Conservation (phyloP, 306 rosid species). For the Medicago lupulina region DNA sequence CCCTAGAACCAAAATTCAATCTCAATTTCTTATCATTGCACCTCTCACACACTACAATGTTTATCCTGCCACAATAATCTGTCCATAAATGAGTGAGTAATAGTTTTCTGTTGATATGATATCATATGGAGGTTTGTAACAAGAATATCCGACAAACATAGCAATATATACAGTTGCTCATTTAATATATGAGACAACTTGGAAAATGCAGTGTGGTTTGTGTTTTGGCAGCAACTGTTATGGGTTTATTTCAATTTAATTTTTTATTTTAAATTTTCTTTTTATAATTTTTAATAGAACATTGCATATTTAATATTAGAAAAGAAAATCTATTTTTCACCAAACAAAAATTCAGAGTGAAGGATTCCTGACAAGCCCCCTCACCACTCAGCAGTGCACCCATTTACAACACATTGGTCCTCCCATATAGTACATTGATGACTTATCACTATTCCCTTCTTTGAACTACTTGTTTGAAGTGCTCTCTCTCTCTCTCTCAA, state of each 20-base stretch:
- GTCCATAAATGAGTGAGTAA: slow-evolving; percentile 27
- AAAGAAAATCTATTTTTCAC: not conserved
- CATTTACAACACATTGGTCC: not conserved
- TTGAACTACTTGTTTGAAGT: not conserved
- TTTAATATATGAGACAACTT: slow-evolving; percentile 33
- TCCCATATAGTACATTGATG: not conserved
- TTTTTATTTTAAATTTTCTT: not conserved
- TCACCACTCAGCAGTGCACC: not conserved
- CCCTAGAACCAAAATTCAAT: not conserved
- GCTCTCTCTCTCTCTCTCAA: too few species aligned
- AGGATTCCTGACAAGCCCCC: not conserved
- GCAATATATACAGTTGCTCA: slow-evolving; percentile 21
- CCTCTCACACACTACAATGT: not conserved
- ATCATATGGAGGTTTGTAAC: slow-evolving; percentile 41
- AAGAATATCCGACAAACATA: slow-evolving; percentile 42
- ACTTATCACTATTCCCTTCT: not conserved
- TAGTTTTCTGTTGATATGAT: slow-evolving; percentile 40
- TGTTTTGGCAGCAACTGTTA: slow-evolving; percentile 35
- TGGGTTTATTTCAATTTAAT: not conserved
- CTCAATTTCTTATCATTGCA: not conserved
- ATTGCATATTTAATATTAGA: not conserved
- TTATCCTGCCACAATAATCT: slow-evolving; percentile 19
- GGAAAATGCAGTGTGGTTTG: slow-evolving; percentile 18
- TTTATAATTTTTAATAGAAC: not conserved
- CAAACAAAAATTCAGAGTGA: not conserved